A percentile compares a stretch with the other conserved stretches of the same genome.
Evolutionary conservation across 768 basidiomycete species (phyloP).

Genomic region (Stropharia rugosoannulata): DNA sequence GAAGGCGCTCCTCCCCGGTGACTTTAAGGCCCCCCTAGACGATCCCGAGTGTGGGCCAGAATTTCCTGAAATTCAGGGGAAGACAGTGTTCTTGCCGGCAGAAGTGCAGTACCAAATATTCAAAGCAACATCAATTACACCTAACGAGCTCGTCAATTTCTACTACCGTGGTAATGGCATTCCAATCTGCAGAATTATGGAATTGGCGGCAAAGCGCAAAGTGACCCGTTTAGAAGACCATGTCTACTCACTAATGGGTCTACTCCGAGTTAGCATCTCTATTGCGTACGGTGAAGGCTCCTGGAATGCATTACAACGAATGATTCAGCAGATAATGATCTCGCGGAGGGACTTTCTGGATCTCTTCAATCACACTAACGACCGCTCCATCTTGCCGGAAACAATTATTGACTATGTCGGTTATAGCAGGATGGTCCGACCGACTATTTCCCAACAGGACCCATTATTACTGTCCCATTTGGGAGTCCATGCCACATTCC

Average conservation of each 20-base stretch:
- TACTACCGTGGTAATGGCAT: neutral
- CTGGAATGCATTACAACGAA: neutral
- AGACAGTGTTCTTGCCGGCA: no score
- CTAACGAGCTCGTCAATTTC: neutral
- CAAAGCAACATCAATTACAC: neutral
- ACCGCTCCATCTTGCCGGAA: neutral
- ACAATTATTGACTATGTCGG: neutral
- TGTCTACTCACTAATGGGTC: neutral
- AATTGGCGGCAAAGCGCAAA: neutral
- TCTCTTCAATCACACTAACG: neutral
- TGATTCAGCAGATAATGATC: neutral
- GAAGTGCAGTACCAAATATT: neutral
- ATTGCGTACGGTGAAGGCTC: slow-evolving; percentile 1
- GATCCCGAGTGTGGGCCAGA: neutral
- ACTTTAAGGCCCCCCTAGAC: neutral
- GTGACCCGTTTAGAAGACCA: slow-evolving; percentile 1
- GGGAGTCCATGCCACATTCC: neutral
- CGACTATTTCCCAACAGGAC: neutral
- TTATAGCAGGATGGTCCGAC: no score
- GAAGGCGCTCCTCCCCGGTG: neutral
- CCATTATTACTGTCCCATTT: neutral
- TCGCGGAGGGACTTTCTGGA: neutral
- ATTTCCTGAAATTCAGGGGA: neutral
- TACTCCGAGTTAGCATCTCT: neutral
- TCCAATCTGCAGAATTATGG: neutral